Evolutionary conservation across 306 rosid genomes (phyloP).

Genomic region (Leucaena leucocephala): DNA sequence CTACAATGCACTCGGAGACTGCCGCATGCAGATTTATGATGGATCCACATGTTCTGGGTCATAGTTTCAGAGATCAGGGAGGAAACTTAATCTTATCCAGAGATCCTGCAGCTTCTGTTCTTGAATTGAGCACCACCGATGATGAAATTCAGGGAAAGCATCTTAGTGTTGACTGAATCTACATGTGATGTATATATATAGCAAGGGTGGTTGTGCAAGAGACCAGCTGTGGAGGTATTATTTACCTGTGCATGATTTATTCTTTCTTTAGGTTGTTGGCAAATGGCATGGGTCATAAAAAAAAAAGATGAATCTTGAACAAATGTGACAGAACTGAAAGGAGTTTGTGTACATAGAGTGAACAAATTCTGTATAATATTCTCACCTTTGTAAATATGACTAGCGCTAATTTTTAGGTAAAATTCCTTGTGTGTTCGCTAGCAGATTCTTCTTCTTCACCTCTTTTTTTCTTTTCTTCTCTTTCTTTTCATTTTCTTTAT

Average conservation of each 20-base stretch:
- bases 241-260: conserved; percentile 9
- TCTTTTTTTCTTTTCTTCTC: not conserved
- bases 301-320: conserved; percentile 7
- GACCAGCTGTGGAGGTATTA: conserved; percentile 13
- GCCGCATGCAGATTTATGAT: conserved; percentile 75
- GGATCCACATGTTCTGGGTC: conserved; percentile 45
- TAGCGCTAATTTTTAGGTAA: not conserved
- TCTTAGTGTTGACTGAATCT: conserved; percentile 32
- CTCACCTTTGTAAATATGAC: conserved; percentile 13
- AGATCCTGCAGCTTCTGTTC: conserved; percentile 56
- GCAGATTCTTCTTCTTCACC: not conserved
- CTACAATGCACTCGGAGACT: conserved; percentile 52
- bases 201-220: conserved; percentile 26
- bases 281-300: conserved; percentile 1
- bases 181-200: conserved; percentile 20
- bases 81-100: conserved; percentile 70
- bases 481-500: not conserved
- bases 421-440: not conserved
- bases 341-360: not conserved
- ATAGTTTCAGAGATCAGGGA: conserved; percentile 47
- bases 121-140: conserved; percentile 45
- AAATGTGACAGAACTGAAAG: not conserved
- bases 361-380: not conserved
- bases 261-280: conserved; percentile 27
- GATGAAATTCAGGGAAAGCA: conserved; percentile 36